Conservation (phyloP, 2,329 filamentous ascomycete genomes). For the Fusarium tanahbumbuense region DNA sequence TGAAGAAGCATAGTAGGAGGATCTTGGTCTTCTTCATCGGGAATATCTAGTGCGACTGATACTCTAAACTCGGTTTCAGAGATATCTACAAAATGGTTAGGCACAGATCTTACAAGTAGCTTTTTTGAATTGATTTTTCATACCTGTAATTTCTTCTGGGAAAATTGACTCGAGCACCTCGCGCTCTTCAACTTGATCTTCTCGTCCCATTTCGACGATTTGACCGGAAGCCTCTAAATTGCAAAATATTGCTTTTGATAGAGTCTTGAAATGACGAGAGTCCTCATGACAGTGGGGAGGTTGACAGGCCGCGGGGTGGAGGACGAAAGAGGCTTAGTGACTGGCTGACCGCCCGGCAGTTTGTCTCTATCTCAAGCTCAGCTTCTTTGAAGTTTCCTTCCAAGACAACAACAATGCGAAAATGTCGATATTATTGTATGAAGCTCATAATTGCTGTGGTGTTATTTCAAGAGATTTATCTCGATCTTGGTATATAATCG, state of each 20-base stretch:
- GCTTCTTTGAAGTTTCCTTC: neutral
- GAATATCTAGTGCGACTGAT: conserved; percentile 84
- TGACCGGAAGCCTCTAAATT: conserved; percentile 9
- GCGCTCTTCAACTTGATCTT: conserved; percentile 95
- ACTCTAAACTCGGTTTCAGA: conserved; percentile 91
- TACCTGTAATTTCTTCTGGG: conserved; percentile 95
- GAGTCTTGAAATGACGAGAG: conserved; percentile 34
- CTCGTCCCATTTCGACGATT: conserved; percentile 67
- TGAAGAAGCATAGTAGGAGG: conserved; percentile 81
- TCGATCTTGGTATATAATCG: fast-evolving
- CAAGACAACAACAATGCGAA: neutral
- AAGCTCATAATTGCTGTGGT: neutral
- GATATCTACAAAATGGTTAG: conserved; percentile 71
- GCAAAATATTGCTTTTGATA: conserved; percentile 19
- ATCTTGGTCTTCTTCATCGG: conserved; percentile 72
- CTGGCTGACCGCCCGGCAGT: conserved; percentile 53
- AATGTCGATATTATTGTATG: neutral
- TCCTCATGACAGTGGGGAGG: conserved; percentile 43
- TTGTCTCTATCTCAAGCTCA: neutral
- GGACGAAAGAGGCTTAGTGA: conserved; percentile 39
- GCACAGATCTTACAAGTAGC: neutral
- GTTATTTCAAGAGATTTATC: fast-evolving
- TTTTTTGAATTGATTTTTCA: conserved; percentile 18
- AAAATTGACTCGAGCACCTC: conserved; percentile 99
- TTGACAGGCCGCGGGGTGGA: conserved; percentile 47